These are phyloP conservation scores for Capillidium heterosporum DNA, from an alignment of 371 early-diverging fungal genomes.

Conservation along the genomic window DNA sequence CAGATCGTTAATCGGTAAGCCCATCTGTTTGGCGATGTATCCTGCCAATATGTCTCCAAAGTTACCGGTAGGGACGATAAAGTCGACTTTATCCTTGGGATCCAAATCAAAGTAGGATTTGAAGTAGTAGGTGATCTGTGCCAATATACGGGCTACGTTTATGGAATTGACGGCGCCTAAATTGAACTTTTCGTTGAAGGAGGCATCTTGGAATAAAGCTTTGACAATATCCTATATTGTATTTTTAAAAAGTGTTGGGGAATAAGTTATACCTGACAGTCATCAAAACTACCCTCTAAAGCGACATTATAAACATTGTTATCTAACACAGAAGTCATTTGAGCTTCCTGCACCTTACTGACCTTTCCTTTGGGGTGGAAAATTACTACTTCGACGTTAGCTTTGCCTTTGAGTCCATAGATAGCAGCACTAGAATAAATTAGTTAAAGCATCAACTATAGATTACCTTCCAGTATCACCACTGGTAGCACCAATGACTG, in stretches of 20 bases:
- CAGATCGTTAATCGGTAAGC: constrained; percentile 67
- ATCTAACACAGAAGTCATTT: constrained; percentile 92
- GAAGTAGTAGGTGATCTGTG: constrained; percentile 91
- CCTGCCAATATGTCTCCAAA: constrained; percentile 96
- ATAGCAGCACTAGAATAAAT: constrained; percentile 72
- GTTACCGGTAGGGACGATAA: constrained; percentile 93
- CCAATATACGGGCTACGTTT: constrained; percentile 95
- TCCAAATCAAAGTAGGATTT: constrained; percentile 60
- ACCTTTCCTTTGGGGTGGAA: constrained; percentile 82
- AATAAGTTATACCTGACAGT: constrained; percentile 50
- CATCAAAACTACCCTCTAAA: constrained; percentile 88
- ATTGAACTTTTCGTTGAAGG: constrained; percentile 52
- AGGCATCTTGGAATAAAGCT: constrained; percentile 59
- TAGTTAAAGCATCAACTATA: not conserved
- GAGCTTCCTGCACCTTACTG: constrained; percentile 86
- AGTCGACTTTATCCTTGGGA: constrained; percentile 33
- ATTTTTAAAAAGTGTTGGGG: not conserved
- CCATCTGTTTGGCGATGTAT: constrained; percentile 79
- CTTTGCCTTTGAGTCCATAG: constrained; percentile 86
- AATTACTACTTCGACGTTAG: constrained; percentile 81
- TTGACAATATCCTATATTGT: constrained; percentile 58
- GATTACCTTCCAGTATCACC: constrained; percentile 85
- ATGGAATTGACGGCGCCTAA: constrained; percentile 96
- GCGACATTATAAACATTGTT: constrained; percentile 83
- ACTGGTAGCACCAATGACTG: constrained; percentile 91